A percentile compares a stretch with the other conserved stretches of the same genome.
Conservation (phyloP, 441 rosid species). For the Capsella rubella region DNA sequence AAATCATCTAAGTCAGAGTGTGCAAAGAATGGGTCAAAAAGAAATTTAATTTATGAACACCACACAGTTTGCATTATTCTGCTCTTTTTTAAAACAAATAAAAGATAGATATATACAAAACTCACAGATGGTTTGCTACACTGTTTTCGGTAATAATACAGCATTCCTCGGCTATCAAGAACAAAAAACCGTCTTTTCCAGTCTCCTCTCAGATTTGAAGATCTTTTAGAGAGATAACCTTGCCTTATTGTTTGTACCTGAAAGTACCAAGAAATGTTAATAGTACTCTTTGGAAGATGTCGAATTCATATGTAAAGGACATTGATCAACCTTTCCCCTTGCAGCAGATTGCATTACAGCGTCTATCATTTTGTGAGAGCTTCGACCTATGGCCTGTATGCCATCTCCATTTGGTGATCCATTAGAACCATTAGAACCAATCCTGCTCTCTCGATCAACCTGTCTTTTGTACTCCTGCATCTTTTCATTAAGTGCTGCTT, state of each 20-base stretch:
- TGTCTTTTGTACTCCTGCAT: constrained; percentile 99
- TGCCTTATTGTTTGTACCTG: constrained; percentile 99
- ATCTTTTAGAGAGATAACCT: constrained; percentile 98
- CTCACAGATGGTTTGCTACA: constrained; percentile 70
- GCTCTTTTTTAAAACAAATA: background rate
- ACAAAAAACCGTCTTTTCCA: constrained; percentile 99
- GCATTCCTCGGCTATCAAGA: constrained; percentile 98
- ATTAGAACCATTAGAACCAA: constrained; percentile 85
- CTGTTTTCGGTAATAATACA: constrained; percentile 84
- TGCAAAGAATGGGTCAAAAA: constrained; percentile 23
- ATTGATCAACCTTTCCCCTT: constrained; percentile 84
- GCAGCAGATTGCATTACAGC: constrained; percentile 99
- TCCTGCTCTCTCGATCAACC: constrained; percentile 94
- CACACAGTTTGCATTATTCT: constrained; percentile 2
- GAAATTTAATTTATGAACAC: background rate
- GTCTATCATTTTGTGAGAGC: constrained; percentile 99
- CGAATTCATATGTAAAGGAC: constrained; percentile 23
- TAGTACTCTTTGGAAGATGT: constrained; percentile 23
- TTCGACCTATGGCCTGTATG: constrained; percentile 97
- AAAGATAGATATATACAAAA: constrained; percentile 33
- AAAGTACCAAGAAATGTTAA: constrained; percentile 40
- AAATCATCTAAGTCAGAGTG: constrained; percentile 15
- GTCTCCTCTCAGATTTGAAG: constrained; percentile 96
- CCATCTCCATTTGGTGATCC: constrained; percentile 99
- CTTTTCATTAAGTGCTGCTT: constrained; percentile 92